Base-by-base conservation (phyloP, 345 rosid species). In the Gossypium rotundifolium region DNA sequence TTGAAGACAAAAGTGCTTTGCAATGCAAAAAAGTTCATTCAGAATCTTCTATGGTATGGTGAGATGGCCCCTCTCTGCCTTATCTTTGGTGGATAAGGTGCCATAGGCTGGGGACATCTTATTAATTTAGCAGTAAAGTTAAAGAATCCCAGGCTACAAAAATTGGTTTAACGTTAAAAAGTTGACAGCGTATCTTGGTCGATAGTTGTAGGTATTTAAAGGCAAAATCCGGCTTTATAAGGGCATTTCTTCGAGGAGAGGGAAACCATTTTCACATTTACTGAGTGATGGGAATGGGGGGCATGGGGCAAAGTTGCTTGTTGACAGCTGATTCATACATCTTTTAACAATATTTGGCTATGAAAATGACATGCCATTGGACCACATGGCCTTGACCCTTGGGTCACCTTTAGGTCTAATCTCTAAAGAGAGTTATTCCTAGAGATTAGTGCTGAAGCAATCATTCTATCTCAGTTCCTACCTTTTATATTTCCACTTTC, bases 61-160 rank as follows among this genome's bases (percentile, higher is more conserved):
- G 70, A 67, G 75, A 71, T 64, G 77, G 81, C 58, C 71, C 83
- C 51, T 16, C 59, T 0, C 17, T 71, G 57, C 52, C 2, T 27
- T 40, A 72, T 12, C 54, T 12, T 45, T 60, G 64, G 61, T 70
- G 66, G 65, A 70, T 51, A 52, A 59, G 58, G 72, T 72, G 64
- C 59, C 25, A 54, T 33, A n/a, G 11, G 27, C 38, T 70, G 64
- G 77, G 42, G 55, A 38, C 66, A 61, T 60, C 71, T 59, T n/a
- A 60, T 44, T 22, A 45, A 45, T 63, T 72, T 45, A 58, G 27
- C 44, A 38, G 22, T 17, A 25, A 75, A 66, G 59, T 70, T 61
- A 18, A 33, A 10, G 73, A 68, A 33, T 68, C 59, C 44, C 55
- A 70, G 40, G 70, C 44, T 70, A 60, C 59, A 53, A 60, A 59